Evolutionary conservation across 2,329 filamentous ascomycete species (phyloP), one percentile per base, ranked within the genome.

Genomic region (Aspergillus ochraceus): DNA sequence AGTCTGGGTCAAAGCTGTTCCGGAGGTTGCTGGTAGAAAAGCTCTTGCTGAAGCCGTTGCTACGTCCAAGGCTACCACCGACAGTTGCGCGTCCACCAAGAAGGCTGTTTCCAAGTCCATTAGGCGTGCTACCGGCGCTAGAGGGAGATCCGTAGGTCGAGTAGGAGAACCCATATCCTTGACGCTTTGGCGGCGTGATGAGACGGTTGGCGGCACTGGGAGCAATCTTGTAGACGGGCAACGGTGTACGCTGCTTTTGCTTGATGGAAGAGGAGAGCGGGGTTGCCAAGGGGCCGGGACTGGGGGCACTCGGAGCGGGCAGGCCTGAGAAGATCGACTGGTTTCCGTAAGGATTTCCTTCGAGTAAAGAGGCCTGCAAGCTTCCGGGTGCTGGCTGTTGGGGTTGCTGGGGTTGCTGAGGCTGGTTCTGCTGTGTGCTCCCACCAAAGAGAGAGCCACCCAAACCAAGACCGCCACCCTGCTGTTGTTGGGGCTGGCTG

Each of bases 221-320:
- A 51, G 92, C 94, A 65, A 96, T 84, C 77, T 93, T 95, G 80
- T 94, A 92, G 72, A 95, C 88, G 2, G 92, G 92, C 56, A 97
- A 78, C 49, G 94, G 90, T 10, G 90, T 89, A 64, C 86, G 88
- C 73, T 92, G 90, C 75, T 90, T 91, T 58, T 88, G 83, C 78
- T 92, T 94, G 75, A 87, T 88, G 57, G 83, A 85, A 64, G 88
- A 89, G 9, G 88, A 90, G 12, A 98, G 83, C 0, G 96, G 95
- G 0, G 94, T 98, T 9, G 94, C 95, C 64, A 99, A 83, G 3
- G 96, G 95, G 2, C 95, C 95, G 3, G 92, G 90, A 69, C 92
- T 84, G 54, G 92, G 74, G 75, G 83, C 56, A 81, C 79, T 79
- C 77, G 90, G 77, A 71, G 87, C 72, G 72, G 83, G 66, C 17